Percentiles rank a stretch among this genome's conserved stretches.
Conservation (phyloP, 495 filamentous ascomycete species). For the Xylaria sp. region DNA sequence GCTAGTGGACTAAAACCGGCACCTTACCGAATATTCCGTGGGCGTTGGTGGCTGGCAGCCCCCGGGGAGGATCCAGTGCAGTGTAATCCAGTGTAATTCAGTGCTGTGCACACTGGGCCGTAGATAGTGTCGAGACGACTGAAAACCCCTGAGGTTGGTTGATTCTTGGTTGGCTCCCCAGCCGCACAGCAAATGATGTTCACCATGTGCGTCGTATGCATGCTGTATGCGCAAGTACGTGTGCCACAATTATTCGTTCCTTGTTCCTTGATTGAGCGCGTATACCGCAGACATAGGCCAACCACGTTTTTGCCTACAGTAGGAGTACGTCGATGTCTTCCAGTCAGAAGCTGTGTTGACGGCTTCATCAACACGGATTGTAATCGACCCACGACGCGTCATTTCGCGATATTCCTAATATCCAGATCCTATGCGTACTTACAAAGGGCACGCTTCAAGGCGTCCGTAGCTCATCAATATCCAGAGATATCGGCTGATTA, state of each 20-base stretch:
- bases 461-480: background rate
- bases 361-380: background rate
- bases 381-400: constrained; percentile 11
- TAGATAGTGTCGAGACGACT: background rate
- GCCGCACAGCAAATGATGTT: constrained; percentile 5
- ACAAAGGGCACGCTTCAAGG: background rate
- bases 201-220: background rate
- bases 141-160: background rate
- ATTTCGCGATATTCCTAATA: constrained; percentile 9
- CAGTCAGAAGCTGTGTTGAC: background rate
- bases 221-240: background rate
- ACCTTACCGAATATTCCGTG: constrained; percentile 18
- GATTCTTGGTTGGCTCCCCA: background rate
- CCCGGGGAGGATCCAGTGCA: background rate
- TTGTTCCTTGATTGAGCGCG: background rate
- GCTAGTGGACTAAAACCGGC: constrained; percentile 9
- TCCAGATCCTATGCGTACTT: background rate
- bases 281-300: background rate
- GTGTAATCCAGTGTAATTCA: background rate
- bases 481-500: background rate
- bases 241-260: background rate
- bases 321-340: background rate
- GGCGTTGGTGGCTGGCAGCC: background rate
- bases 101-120: too few species aligned
- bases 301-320: constrained; percentile 1